Percentiles rank a stretch among this genome's conserved stretches.
phyloP scores from a whole-genome alignment of 2,329 filamentous ascomycete species.

The Trichoderma atroviride region DNA sequence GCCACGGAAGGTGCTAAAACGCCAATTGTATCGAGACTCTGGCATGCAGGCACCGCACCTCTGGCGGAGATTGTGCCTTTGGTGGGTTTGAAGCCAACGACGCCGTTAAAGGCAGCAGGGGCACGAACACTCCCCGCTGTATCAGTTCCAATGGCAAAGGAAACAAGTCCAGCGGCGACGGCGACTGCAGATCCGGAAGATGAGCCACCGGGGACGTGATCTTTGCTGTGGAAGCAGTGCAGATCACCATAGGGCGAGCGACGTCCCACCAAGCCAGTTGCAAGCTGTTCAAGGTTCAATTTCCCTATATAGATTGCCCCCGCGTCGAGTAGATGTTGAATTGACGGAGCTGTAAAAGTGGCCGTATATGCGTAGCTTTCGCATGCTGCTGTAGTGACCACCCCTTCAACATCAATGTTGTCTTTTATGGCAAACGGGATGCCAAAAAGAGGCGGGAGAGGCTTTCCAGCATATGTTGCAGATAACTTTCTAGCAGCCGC shows the following conservation, averaged over 20 bases:
- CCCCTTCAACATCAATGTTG: constrained; percentile 30
- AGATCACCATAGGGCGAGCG: constrained; percentile 28
- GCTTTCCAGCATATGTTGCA: constrained; percentile 5
- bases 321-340: constrained; percentile 31
- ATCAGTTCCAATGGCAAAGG: constrained; percentile 31
- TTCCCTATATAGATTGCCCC: constrained; percentile 46
- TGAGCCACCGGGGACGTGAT: constrained; percentile 31
- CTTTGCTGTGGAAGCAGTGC: constrained; percentile 28
- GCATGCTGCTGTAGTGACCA: constrained; percentile 29
- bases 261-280: constrained; percentile 31
- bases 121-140: constrained; percentile 30
- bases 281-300: constrained; percentile 53
- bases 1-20: not conserved
- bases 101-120: constrained; percentile 31
- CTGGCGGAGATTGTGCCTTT: constrained; percentile 15
- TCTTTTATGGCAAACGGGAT: constrained; percentile 32
- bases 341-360: constrained; percentile 28
- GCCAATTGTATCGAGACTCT: constrained; percentile 10
- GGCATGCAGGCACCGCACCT: not conserved
- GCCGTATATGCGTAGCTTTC: constrained; percentile 22
- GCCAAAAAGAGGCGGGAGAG: constrained; percentile 30
- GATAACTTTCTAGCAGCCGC: not conserved
- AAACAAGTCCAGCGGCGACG: constrained; percentile 30
- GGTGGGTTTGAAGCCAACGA: constrained; percentile 27
- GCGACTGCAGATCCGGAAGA: constrained; percentile 31